Percentiles rank a stretch among this genome's conserved stretches.
Evolutionary conservation across 192 early-diverging fungal genomes (phyloP).

Genomic region (Coemansia aciculifera): DNA sequence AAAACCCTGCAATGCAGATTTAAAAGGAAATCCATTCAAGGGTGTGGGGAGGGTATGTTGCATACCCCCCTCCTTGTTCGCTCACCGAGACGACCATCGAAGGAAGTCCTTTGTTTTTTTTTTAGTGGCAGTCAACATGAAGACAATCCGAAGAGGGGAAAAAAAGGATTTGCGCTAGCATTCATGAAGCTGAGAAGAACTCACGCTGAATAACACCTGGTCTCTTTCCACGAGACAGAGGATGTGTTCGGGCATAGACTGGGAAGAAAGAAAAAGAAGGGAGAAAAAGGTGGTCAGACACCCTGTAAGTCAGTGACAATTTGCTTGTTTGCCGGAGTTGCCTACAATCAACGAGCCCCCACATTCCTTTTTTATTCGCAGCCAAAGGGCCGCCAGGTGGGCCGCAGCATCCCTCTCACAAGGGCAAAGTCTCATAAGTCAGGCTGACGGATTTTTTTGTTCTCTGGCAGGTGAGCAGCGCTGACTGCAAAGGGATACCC

Average conservation of each 20-base stretch:
- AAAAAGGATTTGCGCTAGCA: background rate
- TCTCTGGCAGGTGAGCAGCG: background rate
- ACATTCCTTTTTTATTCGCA: background rate
- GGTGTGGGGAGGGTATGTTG: background rate
- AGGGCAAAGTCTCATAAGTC: background rate
- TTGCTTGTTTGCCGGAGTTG: background rate
- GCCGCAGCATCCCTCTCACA: background rate
- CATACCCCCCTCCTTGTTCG: background rate
- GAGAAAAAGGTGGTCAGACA: background rate
- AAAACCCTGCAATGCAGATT: background rate
- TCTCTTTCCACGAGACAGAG: background rate
- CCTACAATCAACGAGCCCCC: background rate
- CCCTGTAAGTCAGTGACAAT: background rate
- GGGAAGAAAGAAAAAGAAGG: background rate
- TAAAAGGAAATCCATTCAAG: background rate
- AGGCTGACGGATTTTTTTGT: background rate
- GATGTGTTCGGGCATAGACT: background rate
- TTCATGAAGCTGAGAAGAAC: background rate
- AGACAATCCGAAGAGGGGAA: background rate
- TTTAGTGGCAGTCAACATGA: background rate
- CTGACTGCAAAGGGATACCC: background rate
- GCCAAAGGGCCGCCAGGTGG: background rate
- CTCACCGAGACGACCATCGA: background rate
- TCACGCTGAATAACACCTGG: background rate
- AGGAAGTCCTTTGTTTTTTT: background rate